Evolutionary conservation across 2,329 filamentous ascomycete genomes (phyloP).

Genomic region (Cladosporium sp.): DNA sequence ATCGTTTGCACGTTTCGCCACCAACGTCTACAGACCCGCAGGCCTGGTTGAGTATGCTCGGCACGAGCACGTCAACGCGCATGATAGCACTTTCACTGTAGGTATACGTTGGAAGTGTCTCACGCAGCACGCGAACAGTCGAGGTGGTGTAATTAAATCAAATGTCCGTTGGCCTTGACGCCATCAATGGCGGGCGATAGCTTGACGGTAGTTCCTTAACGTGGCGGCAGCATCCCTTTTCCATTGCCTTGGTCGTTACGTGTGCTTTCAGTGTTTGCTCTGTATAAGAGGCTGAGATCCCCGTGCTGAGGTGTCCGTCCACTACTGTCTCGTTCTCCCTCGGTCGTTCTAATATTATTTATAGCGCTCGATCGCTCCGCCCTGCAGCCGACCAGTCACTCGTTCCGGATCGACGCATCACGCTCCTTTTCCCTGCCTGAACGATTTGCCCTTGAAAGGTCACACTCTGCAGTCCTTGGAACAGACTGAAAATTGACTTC

Average conservation of each 20-base stretch:
- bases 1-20: not conserved
- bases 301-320: not conserved
- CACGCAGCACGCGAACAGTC: not conserved
- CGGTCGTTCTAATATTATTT: not conserved
- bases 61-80: not conserved
- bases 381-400: not conserved
- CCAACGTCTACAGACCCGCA: conserved; percentile 11
- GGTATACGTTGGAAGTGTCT: not conserved
- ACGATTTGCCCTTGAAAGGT: not conserved
- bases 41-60: not conserved
- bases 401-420: not conserved
- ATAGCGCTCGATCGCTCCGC: not conserved
- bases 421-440: not conserved
- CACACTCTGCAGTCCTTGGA: not conserved
- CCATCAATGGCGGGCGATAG: not conserved
- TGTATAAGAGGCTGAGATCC: not conserved
- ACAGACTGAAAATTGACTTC: not conserved
- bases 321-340: not conserved
- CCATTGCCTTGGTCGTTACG: not conserved
- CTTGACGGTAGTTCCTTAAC: not conserved
- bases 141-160: not conserved
- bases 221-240: conserved; percentile 1
- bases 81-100: not conserved
- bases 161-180: not conserved
- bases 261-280: not conserved